Evolutionary conservation across 192 early-diverging fungal species (phyloP), one percentile per base, ranked within the genome.

Genomic region (Backusella liffmaniae): DNA sequence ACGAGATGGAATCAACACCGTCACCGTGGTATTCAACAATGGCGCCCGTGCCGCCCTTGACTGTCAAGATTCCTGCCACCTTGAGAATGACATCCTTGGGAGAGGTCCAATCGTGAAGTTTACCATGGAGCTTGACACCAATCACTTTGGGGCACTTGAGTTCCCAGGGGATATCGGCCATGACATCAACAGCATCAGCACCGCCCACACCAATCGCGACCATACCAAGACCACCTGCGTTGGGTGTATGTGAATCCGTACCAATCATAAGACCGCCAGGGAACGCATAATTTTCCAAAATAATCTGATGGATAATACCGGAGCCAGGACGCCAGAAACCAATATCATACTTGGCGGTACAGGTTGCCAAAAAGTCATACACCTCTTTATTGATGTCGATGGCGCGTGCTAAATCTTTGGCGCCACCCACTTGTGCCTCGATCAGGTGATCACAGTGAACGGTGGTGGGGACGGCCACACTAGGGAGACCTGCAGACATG

Each of bases 401-500:
- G 76, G 97, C 94, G 66, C 91, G 90, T 36, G 85, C 81, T 72
- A 99, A 87, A 84, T 99, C 97, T 72, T 88, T 86, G 42, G 85
- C 90, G 59, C 92, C 95, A 56, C 96, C 96, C 65, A 88, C 76
- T 84, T 94, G 91, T 66, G 95, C 97, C 80, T 95, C 93, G 80
- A 99, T 99, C 84, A 99, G 86, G 82, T 98, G 96, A 86, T 99
- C 97, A 88, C 97, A 98, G 84, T 98, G 97, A 74, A 98, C 95
- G 72, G 92, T 94, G 44, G 94, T 87, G 18, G 97, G 96, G 18
- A 97, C 97, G 29, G 94, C 95, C 4, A 96, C 96, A 21, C 90
- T 91, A 42, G 91, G 89, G 16, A 94, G 86, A 77, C 93, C 91
- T 41, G 95, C 94, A 67, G 96, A 94, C 94, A 99, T 97, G 84